These are phyloP conservation scores for Coleophoma crateriformis DNA, from an alignment of 2,329 filamentous ascomycete species.

Conservation along the genomic window DNA sequence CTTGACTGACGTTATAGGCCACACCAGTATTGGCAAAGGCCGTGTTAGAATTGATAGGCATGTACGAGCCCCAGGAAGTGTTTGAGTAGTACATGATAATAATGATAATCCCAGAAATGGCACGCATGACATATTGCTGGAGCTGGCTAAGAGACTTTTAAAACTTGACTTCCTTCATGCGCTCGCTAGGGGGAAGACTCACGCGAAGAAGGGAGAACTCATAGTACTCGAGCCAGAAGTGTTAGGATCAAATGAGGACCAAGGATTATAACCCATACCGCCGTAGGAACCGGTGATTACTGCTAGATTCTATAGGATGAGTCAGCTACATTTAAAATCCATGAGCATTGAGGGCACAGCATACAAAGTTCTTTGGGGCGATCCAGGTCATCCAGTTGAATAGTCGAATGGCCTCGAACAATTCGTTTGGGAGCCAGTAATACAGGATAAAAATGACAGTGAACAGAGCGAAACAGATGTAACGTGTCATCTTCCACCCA, in stretches of 20 bases:
- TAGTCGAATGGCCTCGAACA: slow-evolving; percentile 25
- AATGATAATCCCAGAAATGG: no score
- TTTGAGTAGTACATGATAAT: no score
- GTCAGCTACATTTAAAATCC: no score
- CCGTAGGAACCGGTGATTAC: slow-evolving; percentile 23
- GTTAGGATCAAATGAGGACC: slow-evolving; percentile 12
- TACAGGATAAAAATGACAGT: slow-evolving; percentile 21
- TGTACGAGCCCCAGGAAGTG: no score
- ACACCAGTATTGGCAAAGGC: no score
- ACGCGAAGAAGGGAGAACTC: slow-evolving; percentile 18
- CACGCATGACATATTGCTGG: no score
- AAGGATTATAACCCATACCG: slow-evolving; percentile 19
- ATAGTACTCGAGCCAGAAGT: slow-evolving; percentile 16
- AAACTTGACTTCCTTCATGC: slow-evolving; percentile 6
- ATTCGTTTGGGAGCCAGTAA: slow-evolving; percentile 22
- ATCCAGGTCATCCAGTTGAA: slow-evolving; percentile 31
- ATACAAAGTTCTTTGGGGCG: slow-evolving; percentile 21
- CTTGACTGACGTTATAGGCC: no score
- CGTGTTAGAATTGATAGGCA: no score
- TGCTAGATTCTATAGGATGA: slow-evolving; percentile 18
- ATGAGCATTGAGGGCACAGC: no score
- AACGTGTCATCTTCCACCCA: slow-evolving; percentile 33
- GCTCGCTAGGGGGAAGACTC: no score
- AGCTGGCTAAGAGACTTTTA: no score
- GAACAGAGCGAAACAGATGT: slow-evolving; percentile 31